Percentiles rank a stretch among this genome's conserved stretches.
Conservation (phyloP, 2,329 filamentous ascomycete genomes). For the Furcasterigmium sp. region DNA sequence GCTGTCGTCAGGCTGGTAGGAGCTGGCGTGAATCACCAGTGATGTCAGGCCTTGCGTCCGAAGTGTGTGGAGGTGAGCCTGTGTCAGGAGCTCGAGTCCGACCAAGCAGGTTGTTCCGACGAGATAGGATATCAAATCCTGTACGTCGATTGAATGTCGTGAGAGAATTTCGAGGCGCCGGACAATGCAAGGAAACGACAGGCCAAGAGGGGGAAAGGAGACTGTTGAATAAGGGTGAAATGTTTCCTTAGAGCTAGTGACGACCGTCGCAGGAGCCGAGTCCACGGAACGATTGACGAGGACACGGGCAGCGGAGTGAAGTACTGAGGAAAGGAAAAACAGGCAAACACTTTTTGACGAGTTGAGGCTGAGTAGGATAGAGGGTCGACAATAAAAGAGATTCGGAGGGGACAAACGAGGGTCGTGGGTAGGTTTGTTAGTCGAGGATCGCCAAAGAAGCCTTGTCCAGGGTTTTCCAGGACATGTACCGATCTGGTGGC, state of each 20-base stretch:
- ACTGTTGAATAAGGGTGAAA: no score
- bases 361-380: background rate
- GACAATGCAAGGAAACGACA: background rate
- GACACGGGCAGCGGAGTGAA: no score
- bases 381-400: background rate
- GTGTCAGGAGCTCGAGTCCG: background rate
- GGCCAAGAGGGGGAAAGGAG: background rate
- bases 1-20: background rate
- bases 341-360: background rate
- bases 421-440: background rate
- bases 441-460: background rate
- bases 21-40: background rate
- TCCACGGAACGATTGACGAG: background rate
- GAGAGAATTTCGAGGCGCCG: background rate
- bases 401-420: background rate
- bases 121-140: background rate
- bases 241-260: no score
- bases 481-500: background rate
- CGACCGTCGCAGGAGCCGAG: no score
- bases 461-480: background rate
- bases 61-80: no score
- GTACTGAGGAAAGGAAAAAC: background rate
- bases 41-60: background rate
- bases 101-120: no score
- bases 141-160: background rate